Evolutionary conservation across 2,329 filamentous ascomycete genomes (phyloP), one percentile per base, ranked within the genome.

Genomic region (Pseudogymnoascus sp.): DNA sequence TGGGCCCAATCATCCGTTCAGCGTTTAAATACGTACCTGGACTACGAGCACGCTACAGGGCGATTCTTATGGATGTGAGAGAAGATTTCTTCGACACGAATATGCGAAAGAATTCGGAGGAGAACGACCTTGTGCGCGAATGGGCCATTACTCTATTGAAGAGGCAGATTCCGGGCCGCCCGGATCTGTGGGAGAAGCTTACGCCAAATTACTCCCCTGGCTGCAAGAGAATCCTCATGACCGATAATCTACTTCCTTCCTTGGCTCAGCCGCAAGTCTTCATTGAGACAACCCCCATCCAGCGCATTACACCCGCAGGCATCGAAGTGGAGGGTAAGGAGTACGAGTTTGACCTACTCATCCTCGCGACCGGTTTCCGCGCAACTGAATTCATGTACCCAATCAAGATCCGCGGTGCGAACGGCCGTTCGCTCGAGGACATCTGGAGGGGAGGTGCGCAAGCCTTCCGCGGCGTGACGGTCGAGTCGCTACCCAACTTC

Each of bases 361-460:
- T 86, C 23, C 76, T 81, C 6, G 83, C 83, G 0, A 86, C 83
- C 0, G 83, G 83, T 0, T 86, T 86, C 74, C 75, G 78, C 23
- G 81, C 83, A 0, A 77, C 81, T 0, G 79, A 85, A 52, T 86
- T 86, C 71, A 77, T 86, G 75, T 76, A 81, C 66, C 82, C 82
- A 0, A 83, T 86, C 65, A 72, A 79, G 23, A 74, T 86, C 16
- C 76, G 72, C 8, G 83, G 83, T 5, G 67, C 69, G 0, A 68
- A 75, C 14, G 77, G 77, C 1, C 74, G 74, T 4, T 61, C 76
- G 0, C 71, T 85, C 19, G 69, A 72, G 0, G 76, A 81, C 7
- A 75, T 84, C n/a, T 86, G 83, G 83, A 70, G 72, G n/a, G 70
- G 74, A 2, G 82, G 81, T 6, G 79, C 82, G 0, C 72, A 69